Evolutionary conservation across 2,329 filamentous ascomycete genomes (phyloP), one percentile per base, ranked within the genome.

Genomic region (Ceratocystiopsis brevicomis): DNA sequence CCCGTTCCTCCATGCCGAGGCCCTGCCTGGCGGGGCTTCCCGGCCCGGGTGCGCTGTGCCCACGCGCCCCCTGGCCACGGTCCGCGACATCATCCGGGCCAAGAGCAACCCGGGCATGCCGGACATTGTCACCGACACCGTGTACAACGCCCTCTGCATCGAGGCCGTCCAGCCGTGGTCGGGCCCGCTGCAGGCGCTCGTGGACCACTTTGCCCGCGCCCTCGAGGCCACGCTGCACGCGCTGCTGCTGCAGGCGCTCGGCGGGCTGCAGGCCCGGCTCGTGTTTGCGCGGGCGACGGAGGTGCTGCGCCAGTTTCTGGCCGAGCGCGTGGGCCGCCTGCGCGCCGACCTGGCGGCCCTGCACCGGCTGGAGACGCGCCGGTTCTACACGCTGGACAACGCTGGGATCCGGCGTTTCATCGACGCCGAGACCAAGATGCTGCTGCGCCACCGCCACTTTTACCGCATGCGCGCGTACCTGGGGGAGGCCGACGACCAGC

Each of bases 111-210:
- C 72, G 0, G 75, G 76, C 0, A 64, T 76, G 50, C 74, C 73
- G 0, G 67, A 69, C 8, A 63, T 75, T 0, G 68, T 74, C 0
- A 69, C 76, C 0, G 66, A 71, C 0, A 69, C 72, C 35, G 74
- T 79, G 0, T 73, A 77, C 18, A 68, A 76, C 25, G 62, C 63
- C 0, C 61, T 81, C 15, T 74, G 71, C 39, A 60, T 65, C 15
- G 59, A 69, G n/a, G 68, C 70, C 0, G 68, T 81, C 1, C 53
- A 56, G 9, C 67, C 71, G 1, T 83, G 79, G 79, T 53, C 64
- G 1, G 52, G 52, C 0, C 74, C 75, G 0, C 62, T 77, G 39
- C 53, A 64, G 0, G 60, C 52, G 0, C 72, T 74, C 39, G 55
- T 73, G 6, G 50, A 58, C 4, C 56, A 62, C 6, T 68, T 70